Percentiles rank a stretch among this genome's conserved stretches.
Conservation (phyloP, 768 basidiomycete genomes). For the Pleurotus pulmonarius region DNA sequence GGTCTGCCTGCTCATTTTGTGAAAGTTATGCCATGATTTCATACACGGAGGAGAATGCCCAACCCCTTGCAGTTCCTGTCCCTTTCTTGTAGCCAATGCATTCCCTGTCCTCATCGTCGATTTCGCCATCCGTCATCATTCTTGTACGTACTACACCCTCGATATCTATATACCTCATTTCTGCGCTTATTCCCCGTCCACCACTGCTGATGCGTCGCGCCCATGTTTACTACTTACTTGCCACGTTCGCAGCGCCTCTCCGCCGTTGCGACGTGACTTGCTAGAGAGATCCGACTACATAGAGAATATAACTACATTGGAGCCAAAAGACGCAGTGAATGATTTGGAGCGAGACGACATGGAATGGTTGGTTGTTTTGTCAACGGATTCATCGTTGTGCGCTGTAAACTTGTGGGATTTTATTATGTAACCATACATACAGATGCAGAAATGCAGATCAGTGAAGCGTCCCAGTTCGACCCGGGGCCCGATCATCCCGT, state of each 20-base stretch:
- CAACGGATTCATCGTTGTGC: background rate
- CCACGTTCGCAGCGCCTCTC: no score
- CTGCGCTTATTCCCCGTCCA: background rate
- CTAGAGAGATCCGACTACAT: background rate
- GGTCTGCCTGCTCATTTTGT: background rate
- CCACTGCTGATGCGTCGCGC: no score
- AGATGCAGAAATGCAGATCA: background rate
- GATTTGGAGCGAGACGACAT: background rate
- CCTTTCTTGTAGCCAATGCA: conserved; percentile 2
- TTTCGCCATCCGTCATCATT: background rate
- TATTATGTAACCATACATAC: background rate
- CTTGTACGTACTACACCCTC: conserved; percentile 2
- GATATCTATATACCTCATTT: conserved; percentile 4
- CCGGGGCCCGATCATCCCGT: background rate
- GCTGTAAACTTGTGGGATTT: background rate
- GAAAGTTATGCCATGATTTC: background rate
- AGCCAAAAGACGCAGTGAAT: background rate
- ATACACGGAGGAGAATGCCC: background rate
- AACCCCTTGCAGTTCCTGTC: background rate
- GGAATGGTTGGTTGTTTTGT: conserved; percentile 6
- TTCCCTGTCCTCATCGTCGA: background rate
- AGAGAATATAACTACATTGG: conserved; percentile 3
- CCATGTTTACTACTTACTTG: no score
- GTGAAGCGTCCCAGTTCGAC: background rate
- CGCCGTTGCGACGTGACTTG: no score